Base-by-base conservation (phyloP, 768 basidiomycete species). In the Rhizopogon sp. region DNA sequence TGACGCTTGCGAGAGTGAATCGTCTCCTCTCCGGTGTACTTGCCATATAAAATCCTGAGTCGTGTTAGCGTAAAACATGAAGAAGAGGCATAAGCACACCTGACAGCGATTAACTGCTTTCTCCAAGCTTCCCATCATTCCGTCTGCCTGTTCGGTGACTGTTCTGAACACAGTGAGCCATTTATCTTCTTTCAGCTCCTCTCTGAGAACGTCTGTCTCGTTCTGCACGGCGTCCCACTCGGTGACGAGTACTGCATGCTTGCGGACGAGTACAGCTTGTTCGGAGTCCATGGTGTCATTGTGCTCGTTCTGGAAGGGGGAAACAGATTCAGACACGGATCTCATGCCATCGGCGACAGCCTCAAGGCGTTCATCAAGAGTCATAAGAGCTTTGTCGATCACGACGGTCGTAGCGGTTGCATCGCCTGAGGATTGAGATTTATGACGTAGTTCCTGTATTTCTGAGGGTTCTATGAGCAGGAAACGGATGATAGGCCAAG, bases 131-230 rank as follows among this genome's bases (percentile, higher is more conserved):
- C 83, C 83, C 93, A 98, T 96, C 96, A 98, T 97, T 25, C 92
- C 93, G 67, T 94, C 92, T 42, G 96, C 95, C 69, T 98, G 95
- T 64, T 94, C 88, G 42, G 92, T 86, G 55, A 93, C 90, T 5
- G 91, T 95, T 60, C 94, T 82, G 72, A 98, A 98, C 20, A 98
- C 91, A 10, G 88, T 89, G 62, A 98, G 78, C 92, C 93, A 97
- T 63, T 95, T 95, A 72, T 98, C 96, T 70, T 98, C 96, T 72
- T 91, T 94, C 59, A 98, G 76, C 71, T 99, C 97, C 64, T 95
- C 93, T 58, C 87, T 78, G 55, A 98, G 72, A 28, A 87, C 83
- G 43, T 89, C 85, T 53, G 87, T 88, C 62, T 93, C 89, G 53
- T 82, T 82, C 66, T 88, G 85, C 9, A 93, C 81, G 9, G 81